These are phyloP conservation scores for Malassezia pachydermatis DNA, from an alignment of 1,284 basidiomycete species.

Conservation along the genomic window DNA sequence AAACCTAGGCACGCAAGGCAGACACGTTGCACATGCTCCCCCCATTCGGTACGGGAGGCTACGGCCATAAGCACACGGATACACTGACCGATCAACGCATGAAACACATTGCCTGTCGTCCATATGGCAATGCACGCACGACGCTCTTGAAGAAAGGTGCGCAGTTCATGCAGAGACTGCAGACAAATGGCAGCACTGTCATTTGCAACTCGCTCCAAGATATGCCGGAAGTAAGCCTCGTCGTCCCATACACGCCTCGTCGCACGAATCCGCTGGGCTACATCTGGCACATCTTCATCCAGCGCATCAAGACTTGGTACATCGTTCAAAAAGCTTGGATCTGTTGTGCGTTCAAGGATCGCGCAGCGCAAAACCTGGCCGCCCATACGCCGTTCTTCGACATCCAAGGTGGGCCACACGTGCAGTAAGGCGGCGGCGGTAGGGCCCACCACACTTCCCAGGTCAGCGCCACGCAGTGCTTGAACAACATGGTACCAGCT, in stretches of 20 bases:
- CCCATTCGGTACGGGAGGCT: constrained; percentile 58
- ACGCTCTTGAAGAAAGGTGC: constrained; percentile 44
- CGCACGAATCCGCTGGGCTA: constrained; percentile 33
- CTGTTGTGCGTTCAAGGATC: constrained; percentile 56
- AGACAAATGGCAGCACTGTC: constrained; percentile 72
- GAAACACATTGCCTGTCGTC: constrained; percentile 58
- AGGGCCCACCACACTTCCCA: constrained; percentile 74
- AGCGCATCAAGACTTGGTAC: constrained; percentile 52
- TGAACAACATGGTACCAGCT: constrained; percentile 74
- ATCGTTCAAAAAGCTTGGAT: constrained; percentile 56
- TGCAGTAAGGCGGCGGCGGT: constrained; percentile 76
- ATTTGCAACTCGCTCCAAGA: constrained; percentile 65
- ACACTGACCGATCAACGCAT: constrained; percentile 63
- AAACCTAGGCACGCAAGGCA: constrained; percentile 85
- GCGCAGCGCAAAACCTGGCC: constrained; percentile 61
- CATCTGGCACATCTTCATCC: constrained; percentile 36
- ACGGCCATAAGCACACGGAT: constrained; percentile 63
- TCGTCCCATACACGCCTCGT: constrained; percentile 51
- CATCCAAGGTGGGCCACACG: constrained; percentile 63
- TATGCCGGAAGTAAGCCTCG: constrained; percentile 54
- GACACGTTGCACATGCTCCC: constrained; percentile 52
- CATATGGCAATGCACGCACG: constrained; percentile 25
- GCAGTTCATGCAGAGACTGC: constrained; percentile 69
- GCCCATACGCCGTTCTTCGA: constrained; percentile 55
- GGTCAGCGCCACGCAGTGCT: constrained; percentile 61